phyloP scores from a whole-genome alignment of 768 basidiomycete genomes.

The Rhodotorula babjevae region DNA sequence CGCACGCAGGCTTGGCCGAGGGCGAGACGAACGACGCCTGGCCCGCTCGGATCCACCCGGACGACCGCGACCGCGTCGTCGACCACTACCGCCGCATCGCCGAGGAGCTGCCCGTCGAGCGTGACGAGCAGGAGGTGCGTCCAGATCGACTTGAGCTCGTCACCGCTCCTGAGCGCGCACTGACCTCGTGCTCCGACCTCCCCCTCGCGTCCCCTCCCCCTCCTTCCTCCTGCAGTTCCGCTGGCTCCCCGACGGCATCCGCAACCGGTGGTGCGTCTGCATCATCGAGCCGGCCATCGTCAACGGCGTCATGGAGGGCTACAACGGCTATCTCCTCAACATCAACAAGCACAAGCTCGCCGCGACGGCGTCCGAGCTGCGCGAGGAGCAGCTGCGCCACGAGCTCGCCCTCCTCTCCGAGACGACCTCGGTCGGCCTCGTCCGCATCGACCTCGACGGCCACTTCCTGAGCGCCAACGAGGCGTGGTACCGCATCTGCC shows the following conservation, averaged over 20 bases:
- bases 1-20: background rate
- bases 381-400: constrained; percentile 9
- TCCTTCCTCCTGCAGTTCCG: background rate
- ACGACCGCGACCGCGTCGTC: constrained; percentile 9
- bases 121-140: constrained; percentile 6
- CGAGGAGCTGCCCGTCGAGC: background rate
- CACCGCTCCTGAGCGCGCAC: too few relatives aligned
- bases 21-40: constrained; percentile 15
- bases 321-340: constrained; percentile 13
- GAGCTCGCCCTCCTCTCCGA: constrained; percentile 15
- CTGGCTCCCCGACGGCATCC: background rate
- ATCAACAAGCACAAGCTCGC: constrained; percentile 29
- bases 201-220: too few relatives aligned
- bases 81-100: constrained; percentile 5
- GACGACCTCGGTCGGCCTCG: constrained; percentile 14
- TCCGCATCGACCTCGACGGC: constrained; percentile 8
- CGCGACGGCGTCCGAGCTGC: constrained; percentile 3
- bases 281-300: constrained; percentile 10
- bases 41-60: constrained; percentile 2
- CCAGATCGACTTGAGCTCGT: too few relatives aligned
- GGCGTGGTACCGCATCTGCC: background rate
- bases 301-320: constrained; percentile 4
- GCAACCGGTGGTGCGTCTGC: constrained; percentile 14
- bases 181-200: too few relatives aligned
- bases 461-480: constrained; percentile 24